Evolutionary conservation across 2,329 filamentous ascomycete genomes (phyloP), one percentile per base, ranked within the genome.

Genomic region (Beauveria caledonica): DNA sequence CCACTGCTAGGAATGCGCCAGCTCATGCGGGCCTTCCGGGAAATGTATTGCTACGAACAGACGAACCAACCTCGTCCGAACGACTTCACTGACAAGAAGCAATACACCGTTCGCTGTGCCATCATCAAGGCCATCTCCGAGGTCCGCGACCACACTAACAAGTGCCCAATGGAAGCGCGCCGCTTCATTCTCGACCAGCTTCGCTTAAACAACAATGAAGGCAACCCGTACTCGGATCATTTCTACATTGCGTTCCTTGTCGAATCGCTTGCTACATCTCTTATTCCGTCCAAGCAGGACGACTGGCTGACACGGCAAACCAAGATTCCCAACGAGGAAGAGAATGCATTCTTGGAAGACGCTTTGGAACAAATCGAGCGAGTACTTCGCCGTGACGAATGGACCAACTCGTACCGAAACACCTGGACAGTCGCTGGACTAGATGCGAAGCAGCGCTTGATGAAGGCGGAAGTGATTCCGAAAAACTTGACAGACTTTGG

Each of bases 131-230:
- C 92, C 7, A 87, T 99, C 64, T 85, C 92, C 3, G 82, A 84
- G 63, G 85, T 97, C 52, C 86, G 91, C 55, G 88, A 93, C 44
- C 82, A 86, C 59, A 74, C 70, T 5, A 89, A 91, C 42, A 88
- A 85, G 67, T 92, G 92, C 58, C 92, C 93, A 0, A 79, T 87
- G 68, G 80, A 86, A 57, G 91, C 91, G 5, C 89, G 92, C 61
- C 83, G 84, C 44, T 96, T 97, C 71, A 83, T 99, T 52, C 83
- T 96, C 23, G 92, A 97, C 66, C 89, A 95, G 69, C 78, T 99
- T 39, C 87, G 89, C 53, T 93, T 92, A 76, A 99, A 99, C 70
- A 92, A 99, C 74, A 99, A 99, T 70, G 87, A 89, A 2, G 88
- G 89, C 62, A 99, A 99, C 67, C 75, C 87, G 54, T 95, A 85